phyloP scores from a whole-genome alignment of 176 grass and related monocot species.

The Bolboschoenus planiculmis region DNA sequence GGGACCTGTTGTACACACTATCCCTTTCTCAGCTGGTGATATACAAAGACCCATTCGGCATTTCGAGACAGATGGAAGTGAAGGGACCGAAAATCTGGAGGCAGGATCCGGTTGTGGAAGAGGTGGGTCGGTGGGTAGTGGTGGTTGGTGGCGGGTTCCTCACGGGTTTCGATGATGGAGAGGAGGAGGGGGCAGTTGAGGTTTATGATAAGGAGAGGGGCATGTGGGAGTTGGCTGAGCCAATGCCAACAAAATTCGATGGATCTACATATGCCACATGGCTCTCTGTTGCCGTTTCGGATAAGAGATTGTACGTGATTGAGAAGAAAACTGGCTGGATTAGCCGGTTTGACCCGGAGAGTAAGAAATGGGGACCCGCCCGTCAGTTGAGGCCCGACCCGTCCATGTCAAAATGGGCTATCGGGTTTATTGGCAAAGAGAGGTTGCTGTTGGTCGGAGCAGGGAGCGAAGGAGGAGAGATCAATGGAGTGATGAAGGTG shows the following conservation, averaged over 20 bases:
- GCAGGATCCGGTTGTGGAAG: slow-evolving; percentile 56
- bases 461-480: slow-evolving; percentile 7
- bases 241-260: slow-evolving; percentile 43
- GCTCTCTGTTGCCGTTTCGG: slow-evolving; percentile 47
- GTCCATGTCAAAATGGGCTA: slow-evolving; percentile 26
- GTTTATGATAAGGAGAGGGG: slow-evolving; percentile 31
- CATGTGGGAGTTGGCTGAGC: slow-evolving; percentile 39
- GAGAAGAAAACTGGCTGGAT: slow-evolving; percentile 38
- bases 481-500: slow-evolving; percentile 19
- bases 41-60: slow-evolving; percentile 44
- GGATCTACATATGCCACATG: slow-evolving; percentile 52
- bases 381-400: slow-evolving; percentile 25
- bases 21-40: slow-evolving; percentile 27
- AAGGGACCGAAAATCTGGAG: slow-evolving; percentile 43
- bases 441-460: slow-evolving; percentile 46
- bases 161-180: slow-evolving; percentile 19
- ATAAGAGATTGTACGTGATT: slow-evolving; percentile 41
- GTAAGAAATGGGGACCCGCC: slow-evolving; percentile 40
- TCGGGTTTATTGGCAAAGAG: slow-evolving; percentile 32
- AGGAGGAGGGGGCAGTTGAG: slow-evolving; percentile 49
- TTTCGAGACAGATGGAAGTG: slow-evolving; percentile 17
- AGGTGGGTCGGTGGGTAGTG: slow-evolving; percentile 48
- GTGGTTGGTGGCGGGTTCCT: slow-evolving; percentile 54
- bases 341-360: slow-evolving; percentile 68
- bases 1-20: not conserved